A percentile compares a stretch with the other conserved stretches of the same genome.
phyloP scores from a whole-genome alignment of 345 rosid genomes.

The Gossypium bickii region DNA sequence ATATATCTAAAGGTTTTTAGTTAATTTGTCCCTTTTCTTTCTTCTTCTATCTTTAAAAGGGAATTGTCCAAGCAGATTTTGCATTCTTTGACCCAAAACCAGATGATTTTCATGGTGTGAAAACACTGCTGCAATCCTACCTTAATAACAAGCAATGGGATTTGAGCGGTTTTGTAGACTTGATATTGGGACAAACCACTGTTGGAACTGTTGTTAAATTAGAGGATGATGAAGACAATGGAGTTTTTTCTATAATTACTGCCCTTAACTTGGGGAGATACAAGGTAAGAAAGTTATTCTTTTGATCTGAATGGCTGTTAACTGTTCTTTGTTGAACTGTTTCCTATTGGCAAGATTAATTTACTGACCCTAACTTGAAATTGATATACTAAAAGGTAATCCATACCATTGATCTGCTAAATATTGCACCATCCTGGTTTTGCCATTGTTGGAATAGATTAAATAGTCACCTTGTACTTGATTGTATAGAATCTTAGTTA shows the following conservation, averaged over 20 bases:
- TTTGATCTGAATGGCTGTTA: neutral
- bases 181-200: slow-evolving; percentile 70
- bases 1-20: neutral
- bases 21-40: neutral
- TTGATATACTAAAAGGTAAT: slow-evolving; percentile 1
- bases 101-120: slow-evolving; percentile 75
- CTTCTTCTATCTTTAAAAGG: slow-evolving; percentile 36
- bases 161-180: slow-evolving; percentile 81
- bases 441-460: neutral
- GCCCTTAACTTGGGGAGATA: slow-evolving; percentile 77
- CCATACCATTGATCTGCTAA: neutral
- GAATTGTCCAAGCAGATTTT: slow-evolving; percentile 79
- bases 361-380: neutral
- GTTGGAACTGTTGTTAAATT: slow-evolving; percentile 94
- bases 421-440: neutral
- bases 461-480: neutral
- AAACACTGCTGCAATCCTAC: slow-evolving; percentile 57
- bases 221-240: slow-evolving; percentile 66
- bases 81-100: slow-evolving; percentile 87
- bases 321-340: neutral
- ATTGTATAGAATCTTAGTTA: neutral
- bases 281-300: slow-evolving; percentile 41
- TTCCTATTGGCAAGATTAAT: neutral
- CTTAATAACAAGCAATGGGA: slow-evolving; percentile 79
- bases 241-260: slow-evolving; percentile 54